These are phyloP conservation scores for Aspergillus mulundensis DNA, from an alignment of 495 filamentous ascomycete genomes.

Conservation along the genomic window DNA sequence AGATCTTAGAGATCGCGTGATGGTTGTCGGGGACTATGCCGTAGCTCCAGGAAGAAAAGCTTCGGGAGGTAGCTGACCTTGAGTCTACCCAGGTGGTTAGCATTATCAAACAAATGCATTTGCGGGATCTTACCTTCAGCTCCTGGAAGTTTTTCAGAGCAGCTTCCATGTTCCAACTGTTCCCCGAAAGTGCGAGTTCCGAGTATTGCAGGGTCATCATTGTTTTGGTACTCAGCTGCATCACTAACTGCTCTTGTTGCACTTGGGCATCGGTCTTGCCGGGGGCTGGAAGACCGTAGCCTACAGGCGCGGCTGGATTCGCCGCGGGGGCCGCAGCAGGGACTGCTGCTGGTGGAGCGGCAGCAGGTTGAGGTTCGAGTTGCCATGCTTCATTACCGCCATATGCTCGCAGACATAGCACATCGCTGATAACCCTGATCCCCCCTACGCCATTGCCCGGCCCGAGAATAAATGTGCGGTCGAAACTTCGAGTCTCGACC, in stretches of 20 bases:
- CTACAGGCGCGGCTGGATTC: slow-evolving; percentile 29
- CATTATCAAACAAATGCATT: neutral
- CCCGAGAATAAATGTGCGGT: slow-evolving; percentile 78
- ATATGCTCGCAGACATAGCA: slow-evolving; percentile 64
- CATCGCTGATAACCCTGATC: slow-evolving; percentile 77
- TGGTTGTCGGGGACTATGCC: slow-evolving; percentile 3
- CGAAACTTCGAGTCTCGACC: slow-evolving; percentile 69
- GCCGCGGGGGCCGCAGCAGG: slow-evolving; percentile 10
- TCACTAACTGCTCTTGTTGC: slow-evolving; percentile 58
- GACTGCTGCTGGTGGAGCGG: slow-evolving; percentile 11
- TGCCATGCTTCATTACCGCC: slow-evolving; percentile 59
- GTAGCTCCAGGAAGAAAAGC: slow-evolving; percentile 32
- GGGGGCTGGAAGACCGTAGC: slow-evolving; percentile 39
- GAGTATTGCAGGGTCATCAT: slow-evolving; percentile 71
- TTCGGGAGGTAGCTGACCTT: slow-evolving; percentile 36
- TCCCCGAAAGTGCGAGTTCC: slow-evolving; percentile 64
- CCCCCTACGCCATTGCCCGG: slow-evolving; percentile 59
- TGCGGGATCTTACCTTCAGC: slow-evolving; percentile 34
- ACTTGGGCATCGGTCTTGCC: slow-evolving; percentile 41
- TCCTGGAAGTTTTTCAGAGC: slow-evolving; percentile 65
- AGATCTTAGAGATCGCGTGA: neutral
- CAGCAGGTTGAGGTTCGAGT: slow-evolving; percentile 33
- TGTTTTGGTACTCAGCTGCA: slow-evolving; percentile 62
- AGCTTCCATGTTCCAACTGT: slow-evolving; percentile 67
- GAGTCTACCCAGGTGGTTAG: slow-evolving; percentile 29